Conservation (phyloP, 2,329 filamentous ascomycete genomes). For the Aspergillus ustus region DNA sequence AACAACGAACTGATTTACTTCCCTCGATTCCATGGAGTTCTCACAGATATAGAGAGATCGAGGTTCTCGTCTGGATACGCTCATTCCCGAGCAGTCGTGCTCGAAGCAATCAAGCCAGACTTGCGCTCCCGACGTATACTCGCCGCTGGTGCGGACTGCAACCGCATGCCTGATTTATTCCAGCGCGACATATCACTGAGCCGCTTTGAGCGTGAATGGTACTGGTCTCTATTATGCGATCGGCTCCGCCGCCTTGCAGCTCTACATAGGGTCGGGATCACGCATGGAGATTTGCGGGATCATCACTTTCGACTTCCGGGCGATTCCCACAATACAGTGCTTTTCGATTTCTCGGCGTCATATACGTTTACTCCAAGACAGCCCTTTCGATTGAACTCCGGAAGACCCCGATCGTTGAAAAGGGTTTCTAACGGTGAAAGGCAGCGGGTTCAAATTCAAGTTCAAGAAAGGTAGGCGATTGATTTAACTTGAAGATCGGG, state of each 20-base stretch:
- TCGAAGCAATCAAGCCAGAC: slow-evolving; percentile 11
- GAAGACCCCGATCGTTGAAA: no score
- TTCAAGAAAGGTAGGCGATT: no score
- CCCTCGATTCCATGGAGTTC: slow-evolving; percentile 14
- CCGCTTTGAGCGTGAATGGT: slow-evolving; percentile 17
- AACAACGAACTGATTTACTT: slow-evolving; percentile 19
- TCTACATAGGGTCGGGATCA: slow-evolving; percentile 16
- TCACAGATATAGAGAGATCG: slow-evolving; percentile 16
- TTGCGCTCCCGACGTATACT: slow-evolving; percentile 13
- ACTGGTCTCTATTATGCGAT: slow-evolving; percentile 14
- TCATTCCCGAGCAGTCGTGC: slow-evolving; percentile 18
- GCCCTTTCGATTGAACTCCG: no score
- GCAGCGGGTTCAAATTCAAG: no score
- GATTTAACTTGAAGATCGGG: no score
- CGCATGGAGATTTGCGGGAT: slow-evolving; percentile 19
- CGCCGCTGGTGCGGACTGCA: background rate
- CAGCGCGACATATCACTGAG: background rate
- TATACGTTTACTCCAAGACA: no score
- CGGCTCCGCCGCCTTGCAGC: slow-evolving; percentile 15
- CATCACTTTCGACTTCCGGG: slow-evolving; percentile 19
- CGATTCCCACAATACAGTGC: slow-evolving; percentile 19
- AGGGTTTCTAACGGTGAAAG: no score
- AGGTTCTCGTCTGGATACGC: slow-evolving; percentile 19
- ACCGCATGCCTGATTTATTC: slow-evolving; percentile 1
- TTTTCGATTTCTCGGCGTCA: background rate